These are phyloP conservation scores for Escallonia rubra DNA, from an alignment of 129 eudicot species.

Conservation along the genomic window DNA sequence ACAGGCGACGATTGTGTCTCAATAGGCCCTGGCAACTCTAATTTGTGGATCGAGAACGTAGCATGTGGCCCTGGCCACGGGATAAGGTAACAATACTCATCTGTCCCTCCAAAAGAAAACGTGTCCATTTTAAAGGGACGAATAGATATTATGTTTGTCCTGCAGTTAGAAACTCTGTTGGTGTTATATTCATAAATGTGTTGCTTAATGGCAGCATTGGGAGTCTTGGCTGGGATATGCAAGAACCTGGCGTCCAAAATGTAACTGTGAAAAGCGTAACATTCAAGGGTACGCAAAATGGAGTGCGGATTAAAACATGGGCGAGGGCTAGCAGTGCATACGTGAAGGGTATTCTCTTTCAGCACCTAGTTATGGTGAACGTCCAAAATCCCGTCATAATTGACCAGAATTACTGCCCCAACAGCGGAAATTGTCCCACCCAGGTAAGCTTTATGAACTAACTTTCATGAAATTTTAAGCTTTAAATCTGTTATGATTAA, in stretches of 20 bases:
- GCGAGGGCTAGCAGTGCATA: slow-evolving; percentile 5
- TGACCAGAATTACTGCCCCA: slow-evolving; percentile 14
- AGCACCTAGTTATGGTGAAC: not conserved
- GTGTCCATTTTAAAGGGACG: too few relatives aligned
- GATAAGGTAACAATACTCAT: slow-evolving; percentile 2
- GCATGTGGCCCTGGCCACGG: slow-evolving; percentile 25
- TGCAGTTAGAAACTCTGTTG: not conserved
- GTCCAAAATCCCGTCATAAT: slow-evolving; percentile 11
- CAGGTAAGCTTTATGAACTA: not conserved
- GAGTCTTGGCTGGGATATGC: slow-evolving; percentile 12
- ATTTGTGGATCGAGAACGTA: slow-evolving; percentile 10
- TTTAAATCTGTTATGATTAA: too few relatives aligned
- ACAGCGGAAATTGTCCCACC: not conserved
- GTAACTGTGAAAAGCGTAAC: slow-evolving; percentile 5
- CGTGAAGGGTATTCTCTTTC: slow-evolving; percentile 6
- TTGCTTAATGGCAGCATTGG: slow-evolving; percentile 8
- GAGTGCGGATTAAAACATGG: slow-evolving; percentile 17
- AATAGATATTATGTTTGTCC: not conserved
- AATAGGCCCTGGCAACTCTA: slow-evolving; percentile 13
- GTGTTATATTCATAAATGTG: not conserved
- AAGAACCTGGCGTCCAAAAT: slow-evolving; percentile 13
- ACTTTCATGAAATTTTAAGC: too few relatives aligned
- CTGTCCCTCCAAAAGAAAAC: too few relatives aligned
- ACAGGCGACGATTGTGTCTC: slow-evolving; percentile 23
- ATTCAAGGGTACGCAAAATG: not conserved